Evolutionary conservation across 2,329 filamentous ascomycete species (phyloP).

Genomic region (Hypoxylon rubiginosum): DNA sequence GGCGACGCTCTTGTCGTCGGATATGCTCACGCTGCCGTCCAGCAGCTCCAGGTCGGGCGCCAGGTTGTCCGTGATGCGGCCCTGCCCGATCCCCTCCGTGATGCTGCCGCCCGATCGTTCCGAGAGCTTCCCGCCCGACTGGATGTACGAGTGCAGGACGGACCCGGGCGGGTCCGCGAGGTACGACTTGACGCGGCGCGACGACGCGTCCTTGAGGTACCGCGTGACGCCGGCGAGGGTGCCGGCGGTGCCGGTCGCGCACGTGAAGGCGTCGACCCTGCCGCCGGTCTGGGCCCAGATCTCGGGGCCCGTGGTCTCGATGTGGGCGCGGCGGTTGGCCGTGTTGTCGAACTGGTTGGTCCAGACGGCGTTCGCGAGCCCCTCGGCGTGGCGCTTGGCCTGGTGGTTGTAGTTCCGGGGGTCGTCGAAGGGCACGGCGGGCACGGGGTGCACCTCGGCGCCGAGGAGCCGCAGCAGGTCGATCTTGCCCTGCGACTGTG

Average conservation of each 20-base stretch:
- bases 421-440: constrained; percentile 95
- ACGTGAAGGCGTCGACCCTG: constrained; percentile 92
- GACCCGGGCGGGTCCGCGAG: constrained; percentile 94
- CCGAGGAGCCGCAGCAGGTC: constrained; percentile 91
- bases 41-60: constrained; percentile 85
- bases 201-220: constrained; percentile 86
- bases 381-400: constrained; percentile 88
- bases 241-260: constrained; percentile 91
- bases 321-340: constrained; percentile 92
- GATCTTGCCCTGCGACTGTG: constrained; percentile 97
- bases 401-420: constrained; percentile 98
- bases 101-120: constrained; percentile 89
- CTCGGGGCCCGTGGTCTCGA: constrained; percentile 97
- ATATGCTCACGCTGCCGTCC: constrained; percentile 86
- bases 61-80: constrained; percentile 95
- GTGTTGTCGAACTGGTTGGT: constrained; percentile 99
- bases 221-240: constrained; percentile 90
- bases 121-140: constrained; percentile 83
- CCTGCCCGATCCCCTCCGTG: constrained; percentile 98
- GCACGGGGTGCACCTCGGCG: constrained; percentile 95
- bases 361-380: constrained; percentile 82
- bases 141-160: constrained; percentile 92
- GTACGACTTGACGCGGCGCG: constrained; percentile 85
- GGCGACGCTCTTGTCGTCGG: constrained; percentile 93
- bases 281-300: constrained; percentile 95